Percentiles rank a stretch among this genome's conserved stretches.
phyloP scores from a whole-genome alignment of 768 basidiomycete genomes.

The Harrya chromipes region DNA sequence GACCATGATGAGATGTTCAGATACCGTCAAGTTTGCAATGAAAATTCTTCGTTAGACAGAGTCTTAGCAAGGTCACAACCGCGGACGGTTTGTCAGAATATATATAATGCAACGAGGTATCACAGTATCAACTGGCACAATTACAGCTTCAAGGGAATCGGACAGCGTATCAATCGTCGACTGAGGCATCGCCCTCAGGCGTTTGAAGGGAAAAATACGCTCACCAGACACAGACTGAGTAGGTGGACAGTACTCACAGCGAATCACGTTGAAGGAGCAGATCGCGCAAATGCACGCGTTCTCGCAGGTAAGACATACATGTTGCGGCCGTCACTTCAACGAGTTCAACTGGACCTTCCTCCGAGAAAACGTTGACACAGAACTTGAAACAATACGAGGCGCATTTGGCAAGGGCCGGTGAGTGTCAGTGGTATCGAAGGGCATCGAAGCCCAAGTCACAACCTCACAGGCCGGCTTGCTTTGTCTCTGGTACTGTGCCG shows the following conservation, averaged over 20 bases:
- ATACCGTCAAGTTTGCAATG: too few species aligned
- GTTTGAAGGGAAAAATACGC: slow-evolving; percentile 78
- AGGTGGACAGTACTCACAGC: slow-evolving; percentile 18
- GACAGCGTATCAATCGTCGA: neutral
- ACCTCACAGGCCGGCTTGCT: neutral
- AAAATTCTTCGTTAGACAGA: too few species aligned
- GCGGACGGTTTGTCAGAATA: too few species aligned
- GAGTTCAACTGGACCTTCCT: neutral
- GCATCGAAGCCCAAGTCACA: too few species aligned
- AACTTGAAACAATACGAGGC: slow-evolving; percentile 62
- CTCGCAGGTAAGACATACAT: slow-evolving; percentile 65
- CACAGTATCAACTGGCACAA: too few species aligned
- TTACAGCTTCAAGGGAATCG: too few species aligned
- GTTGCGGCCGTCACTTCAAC: neutral
- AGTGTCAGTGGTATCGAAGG: neutral
- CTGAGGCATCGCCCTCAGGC: slow-evolving; percentile 40
- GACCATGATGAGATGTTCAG: too few species aligned
- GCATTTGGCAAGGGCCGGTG: slow-evolving; percentile 33
- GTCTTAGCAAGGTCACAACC: too few species aligned
- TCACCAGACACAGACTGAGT: slow-evolving; percentile 74
- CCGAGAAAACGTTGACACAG: slow-evolving; percentile 73
- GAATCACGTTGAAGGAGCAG: slow-evolving; percentile 54
- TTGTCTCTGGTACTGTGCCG: neutral
- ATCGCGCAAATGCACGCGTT: slow-evolving; percentile 86
- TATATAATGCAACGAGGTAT: too few species aligned